phyloP scores from a whole-genome alignment of 768 basidiomycete genomes.

The Paxillus ammoniavirescens region DNA sequence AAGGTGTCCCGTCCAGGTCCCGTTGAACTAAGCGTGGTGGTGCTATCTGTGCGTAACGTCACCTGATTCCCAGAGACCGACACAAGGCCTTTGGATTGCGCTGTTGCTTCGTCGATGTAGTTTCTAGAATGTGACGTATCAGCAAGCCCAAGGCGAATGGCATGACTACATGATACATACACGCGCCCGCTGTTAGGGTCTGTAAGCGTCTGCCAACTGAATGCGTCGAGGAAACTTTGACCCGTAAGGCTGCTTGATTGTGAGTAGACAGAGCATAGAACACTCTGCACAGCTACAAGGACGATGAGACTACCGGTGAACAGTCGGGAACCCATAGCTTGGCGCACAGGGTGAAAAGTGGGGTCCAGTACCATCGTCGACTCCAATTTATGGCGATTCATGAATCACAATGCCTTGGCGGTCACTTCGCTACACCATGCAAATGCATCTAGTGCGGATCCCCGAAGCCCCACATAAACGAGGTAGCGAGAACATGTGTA shows the following conservation, averaged over 20 bases:
- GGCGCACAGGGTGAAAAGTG: no score
- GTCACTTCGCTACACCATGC: no score
- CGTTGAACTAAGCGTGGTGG: conserved; percentile 22
- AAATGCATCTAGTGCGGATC: no score
- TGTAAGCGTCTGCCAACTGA: conserved; percentile 19
- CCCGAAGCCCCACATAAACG: no score
- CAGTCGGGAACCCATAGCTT: no score
- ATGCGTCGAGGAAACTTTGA: conserved; percentile 42
- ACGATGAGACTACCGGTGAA: no score
- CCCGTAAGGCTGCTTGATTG: conserved; percentile 48
- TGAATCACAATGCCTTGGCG: no score
- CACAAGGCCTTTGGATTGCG: conserved; percentile 52
- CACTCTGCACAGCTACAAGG: no score
- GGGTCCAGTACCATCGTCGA: no score
- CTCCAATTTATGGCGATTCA: no score
- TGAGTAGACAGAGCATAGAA: conserved; percentile 28
- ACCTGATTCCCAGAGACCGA: conserved; percentile 42
- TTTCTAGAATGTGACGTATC: conserved; percentile 23
- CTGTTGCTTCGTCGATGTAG: conserved; percentile 47
- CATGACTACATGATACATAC: conserved; percentile 4
- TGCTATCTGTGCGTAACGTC: conserved; percentile 31
- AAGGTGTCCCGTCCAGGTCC: conserved; percentile 33
- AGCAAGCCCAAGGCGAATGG: no score
- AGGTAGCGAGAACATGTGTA: no score
- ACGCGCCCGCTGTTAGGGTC: conserved; percentile 32